Evolutionary conservation across 176 grass and related monocot genomes (phyloP).

Genomic region (Thinopyrum elongatum): DNA sequence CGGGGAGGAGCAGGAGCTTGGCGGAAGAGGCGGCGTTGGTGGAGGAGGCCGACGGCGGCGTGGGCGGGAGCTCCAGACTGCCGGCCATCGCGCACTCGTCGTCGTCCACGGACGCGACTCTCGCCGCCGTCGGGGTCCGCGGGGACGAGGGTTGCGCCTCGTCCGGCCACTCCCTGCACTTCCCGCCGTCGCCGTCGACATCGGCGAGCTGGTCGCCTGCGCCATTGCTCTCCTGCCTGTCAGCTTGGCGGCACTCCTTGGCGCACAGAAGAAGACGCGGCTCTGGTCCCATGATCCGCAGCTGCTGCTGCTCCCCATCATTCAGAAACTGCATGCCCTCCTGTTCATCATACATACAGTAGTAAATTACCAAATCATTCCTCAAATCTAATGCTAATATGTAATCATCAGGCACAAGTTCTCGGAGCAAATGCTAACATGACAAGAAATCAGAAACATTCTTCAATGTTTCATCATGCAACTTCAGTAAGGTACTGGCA

Average conservation of each 20-base stretch:
- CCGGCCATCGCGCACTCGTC: constrained; percentile 40
- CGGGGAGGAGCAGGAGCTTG: constrained; percentile 43
- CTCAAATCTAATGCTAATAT: background rate
- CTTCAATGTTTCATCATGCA: background rate
- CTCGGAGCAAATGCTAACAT: background rate
- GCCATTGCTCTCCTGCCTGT: constrained; percentile 2
- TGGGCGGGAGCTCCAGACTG: constrained; percentile 29
- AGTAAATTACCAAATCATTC: background rate
- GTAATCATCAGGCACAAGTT: background rate
- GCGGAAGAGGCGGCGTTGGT: constrained; percentile 38
- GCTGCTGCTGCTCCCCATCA: constrained; percentile 23
- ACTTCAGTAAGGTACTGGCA: background rate
- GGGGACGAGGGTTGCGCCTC: background rate
- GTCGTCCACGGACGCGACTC: constrained; percentile 35
- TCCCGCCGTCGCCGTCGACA: background rate
- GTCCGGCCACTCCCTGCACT: constrained; percentile 53
- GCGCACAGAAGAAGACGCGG: background rate
- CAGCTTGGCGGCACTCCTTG: constrained; percentile 26
- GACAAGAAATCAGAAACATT: background rate
- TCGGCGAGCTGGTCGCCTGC: background rate
- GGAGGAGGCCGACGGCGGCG: constrained; percentile 44
- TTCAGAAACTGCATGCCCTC: constrained; percentile 47
- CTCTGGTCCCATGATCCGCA: constrained; percentile 12
- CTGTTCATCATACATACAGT: constrained; percentile 11
- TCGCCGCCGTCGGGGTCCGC: background rate